Percentiles rank a stretch among this genome's conserved stretches.
Conservation (phyloP, 2,329 filamentous ascomycete species). For the Ploettnerulaceae sp. region DNA sequence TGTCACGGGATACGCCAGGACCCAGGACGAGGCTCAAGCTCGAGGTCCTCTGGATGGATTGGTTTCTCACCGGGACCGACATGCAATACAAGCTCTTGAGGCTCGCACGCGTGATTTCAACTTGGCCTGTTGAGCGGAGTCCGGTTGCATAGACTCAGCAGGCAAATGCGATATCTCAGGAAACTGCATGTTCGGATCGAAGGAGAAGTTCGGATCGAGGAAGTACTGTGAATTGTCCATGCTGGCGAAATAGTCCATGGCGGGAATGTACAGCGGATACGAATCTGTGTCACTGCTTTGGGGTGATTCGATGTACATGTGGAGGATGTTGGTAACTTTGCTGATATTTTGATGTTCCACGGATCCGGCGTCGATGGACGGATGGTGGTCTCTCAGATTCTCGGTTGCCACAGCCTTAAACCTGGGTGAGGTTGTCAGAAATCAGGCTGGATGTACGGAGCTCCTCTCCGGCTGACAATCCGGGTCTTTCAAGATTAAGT, state of each 20-base stretch:
- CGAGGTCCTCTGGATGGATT: too few species aligned
- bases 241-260: conserved; percentile 1
- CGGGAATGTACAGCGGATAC: not conserved
- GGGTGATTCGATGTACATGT: not conserved
- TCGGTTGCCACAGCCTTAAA: conserved; percentile 1
- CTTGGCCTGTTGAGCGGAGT: not conserved
- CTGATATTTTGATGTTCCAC: not conserved
- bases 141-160: not conserved
- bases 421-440: conserved; percentile 1
- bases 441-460: not conserved
- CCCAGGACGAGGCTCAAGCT: too few species aligned
- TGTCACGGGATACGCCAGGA: not conserved
- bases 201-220: conserved; percentile 2
- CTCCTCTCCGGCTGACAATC: too few species aligned
- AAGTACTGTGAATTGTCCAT: conserved; percentile 3
- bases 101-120: conserved; percentile 26
- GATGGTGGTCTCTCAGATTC: not conserved
- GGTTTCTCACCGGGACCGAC: conserved; percentile 35
- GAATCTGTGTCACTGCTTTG: not conserved
- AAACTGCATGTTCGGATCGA: conserved; percentile 1
- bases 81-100: conserved; percentile 46
- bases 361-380: too few species aligned
- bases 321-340: not conserved
- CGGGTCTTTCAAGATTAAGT: too few species aligned
- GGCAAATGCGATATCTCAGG: not conserved